Conservation (phyloP, 768 basidiomycete species). For the Boletus patriciae region DNA sequence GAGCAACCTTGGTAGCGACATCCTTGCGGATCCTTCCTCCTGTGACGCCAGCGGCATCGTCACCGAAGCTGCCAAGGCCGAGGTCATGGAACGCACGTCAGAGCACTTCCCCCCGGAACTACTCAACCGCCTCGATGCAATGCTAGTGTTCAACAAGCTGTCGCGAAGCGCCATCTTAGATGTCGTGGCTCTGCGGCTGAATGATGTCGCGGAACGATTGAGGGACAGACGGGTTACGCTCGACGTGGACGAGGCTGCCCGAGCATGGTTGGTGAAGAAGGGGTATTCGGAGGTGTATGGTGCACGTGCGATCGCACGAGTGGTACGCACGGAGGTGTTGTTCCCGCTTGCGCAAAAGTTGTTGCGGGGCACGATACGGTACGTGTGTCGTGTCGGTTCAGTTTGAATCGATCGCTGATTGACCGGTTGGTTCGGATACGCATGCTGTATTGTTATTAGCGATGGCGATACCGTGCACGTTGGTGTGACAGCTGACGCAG, state of each 20-base stretch:
- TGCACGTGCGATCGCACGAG: constrained; percentile 83
- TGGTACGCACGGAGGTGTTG: constrained; percentile 77
- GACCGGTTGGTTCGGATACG: background rate
- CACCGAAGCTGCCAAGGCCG: constrained; percentile 55
- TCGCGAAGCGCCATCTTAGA: constrained; percentile 69
- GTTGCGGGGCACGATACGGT: constrained; percentile 77
- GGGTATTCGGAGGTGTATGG: constrained; percentile 88
- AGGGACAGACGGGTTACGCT: constrained; percentile 64
- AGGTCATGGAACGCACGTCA: constrained; percentile 72
- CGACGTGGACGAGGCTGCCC: constrained; percentile 63
- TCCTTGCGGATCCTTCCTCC: constrained; percentile 67
- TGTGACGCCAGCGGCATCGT: constrained; percentile 64
- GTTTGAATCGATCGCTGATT: background rate
- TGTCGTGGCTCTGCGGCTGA: constrained; percentile 74
- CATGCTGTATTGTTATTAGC: constrained; percentile 25
- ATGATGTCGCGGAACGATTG: constrained; percentile 70
- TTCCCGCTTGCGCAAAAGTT: constrained; percentile 82
- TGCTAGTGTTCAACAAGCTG: constrained; percentile 90
- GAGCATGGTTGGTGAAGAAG: constrained; percentile 65
- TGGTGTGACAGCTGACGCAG: constrained; percentile 43
- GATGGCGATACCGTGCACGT: constrained; percentile 68
- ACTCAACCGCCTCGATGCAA: constrained; percentile 84
- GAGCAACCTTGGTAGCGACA: constrained; percentile 81
- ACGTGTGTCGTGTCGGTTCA: constrained; percentile 12
- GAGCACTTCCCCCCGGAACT: constrained; percentile 90